Conservation (phyloP, 257 asterid species). For the Nemophila menziesii region DNA sequence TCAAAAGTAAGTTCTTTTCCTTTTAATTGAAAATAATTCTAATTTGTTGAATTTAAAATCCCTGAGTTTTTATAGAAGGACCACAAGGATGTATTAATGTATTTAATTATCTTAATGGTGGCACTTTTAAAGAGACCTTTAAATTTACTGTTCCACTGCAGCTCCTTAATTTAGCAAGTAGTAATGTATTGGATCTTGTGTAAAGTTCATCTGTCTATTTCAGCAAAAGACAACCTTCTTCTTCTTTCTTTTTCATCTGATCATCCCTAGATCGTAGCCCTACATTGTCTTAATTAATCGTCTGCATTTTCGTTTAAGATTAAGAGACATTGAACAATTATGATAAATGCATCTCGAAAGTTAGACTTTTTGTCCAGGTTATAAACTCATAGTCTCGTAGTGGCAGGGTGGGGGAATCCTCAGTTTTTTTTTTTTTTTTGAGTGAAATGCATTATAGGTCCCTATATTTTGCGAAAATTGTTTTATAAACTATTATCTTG, state of each 20-base stretch:
- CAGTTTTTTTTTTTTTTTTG: too few relatives aligned
- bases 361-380: too few relatives aligned
- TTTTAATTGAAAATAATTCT: constrained; percentile 1
- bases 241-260: constrained; percentile 8
- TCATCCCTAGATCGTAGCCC: neutral
- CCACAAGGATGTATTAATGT: too few relatives aligned
- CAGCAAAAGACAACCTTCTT: constrained; percentile 12
- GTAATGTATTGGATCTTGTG: constrained; percentile 33
- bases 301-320: neutral
- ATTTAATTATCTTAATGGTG: constrained; percentile 8
- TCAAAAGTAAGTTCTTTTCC: too few relatives aligned
- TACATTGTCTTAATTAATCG: neutral
- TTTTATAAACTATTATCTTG: too few relatives aligned
- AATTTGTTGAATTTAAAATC: too few relatives aligned
- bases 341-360: too few relatives aligned
- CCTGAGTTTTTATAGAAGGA: too few relatives aligned
- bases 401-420: too few relatives aligned
- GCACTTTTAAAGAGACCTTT: constrained; percentile 16
- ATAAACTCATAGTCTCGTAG: too few relatives aligned
- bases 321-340: neutral
- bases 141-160: constrained; percentile 14
- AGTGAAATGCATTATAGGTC: too few relatives aligned
- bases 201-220: constrained; percentile 21
- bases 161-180: constrained; percentile 2
- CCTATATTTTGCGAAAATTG: too few relatives aligned